These are phyloP conservation scores for Marasmius fiardii DNA, from an alignment of 1,284 basidiomycete species.

Conservation along the genomic window DNA sequence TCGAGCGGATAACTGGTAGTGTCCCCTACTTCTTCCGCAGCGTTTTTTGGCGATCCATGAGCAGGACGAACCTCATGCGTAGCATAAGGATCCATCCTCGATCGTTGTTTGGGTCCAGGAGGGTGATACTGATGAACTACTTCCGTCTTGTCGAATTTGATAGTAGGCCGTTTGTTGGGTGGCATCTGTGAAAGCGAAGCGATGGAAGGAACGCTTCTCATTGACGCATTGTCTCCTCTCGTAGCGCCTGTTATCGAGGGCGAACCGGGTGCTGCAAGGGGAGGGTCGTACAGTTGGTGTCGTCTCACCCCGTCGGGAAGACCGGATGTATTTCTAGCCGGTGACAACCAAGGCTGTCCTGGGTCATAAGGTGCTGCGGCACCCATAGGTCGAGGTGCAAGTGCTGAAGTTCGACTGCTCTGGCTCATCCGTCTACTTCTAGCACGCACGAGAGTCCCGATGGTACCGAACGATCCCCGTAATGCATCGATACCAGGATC, in stretches of 20 bases:
- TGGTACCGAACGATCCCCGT: conserved; percentile 83
- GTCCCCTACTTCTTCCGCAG: background rate
- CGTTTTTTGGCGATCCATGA: conserved; percentile 14
- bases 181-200: conserved; percentile 28
- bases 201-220: conserved; percentile 21
- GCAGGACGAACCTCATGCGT: conserved; percentile 53
- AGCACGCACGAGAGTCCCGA: conserved; percentile 89
- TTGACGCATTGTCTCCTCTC: conserved; percentile 17
- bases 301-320: conserved; percentile 48
- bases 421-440: conserved; percentile 66
- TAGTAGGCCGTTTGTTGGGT: conserved; percentile 49
- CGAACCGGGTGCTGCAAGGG: conserved; percentile 38
- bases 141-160: conserved; percentile 74
- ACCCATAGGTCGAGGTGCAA: conserved; percentile 32
- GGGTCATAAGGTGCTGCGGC: conserved; percentile 34
- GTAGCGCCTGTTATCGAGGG: conserved; percentile 11
- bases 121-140: conserved; percentile 69
- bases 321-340: conserved; percentile 20
- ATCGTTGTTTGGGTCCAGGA: conserved; percentile 38
- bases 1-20: background rate
- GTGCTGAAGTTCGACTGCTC: conserved; percentile 32
- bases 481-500: conserved; percentile 88
- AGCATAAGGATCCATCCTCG: conserved; percentile 39
- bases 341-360: conserved; percentile 18
- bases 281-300: conserved; percentile 81